A percentile compares a stretch with the other conserved stretches of the same genome.
These are phyloP conservation scores for Coleophoma cylindrospora DNA, from an alignment of 2,329 filamentous ascomycete species.

Conservation along the genomic window DNA sequence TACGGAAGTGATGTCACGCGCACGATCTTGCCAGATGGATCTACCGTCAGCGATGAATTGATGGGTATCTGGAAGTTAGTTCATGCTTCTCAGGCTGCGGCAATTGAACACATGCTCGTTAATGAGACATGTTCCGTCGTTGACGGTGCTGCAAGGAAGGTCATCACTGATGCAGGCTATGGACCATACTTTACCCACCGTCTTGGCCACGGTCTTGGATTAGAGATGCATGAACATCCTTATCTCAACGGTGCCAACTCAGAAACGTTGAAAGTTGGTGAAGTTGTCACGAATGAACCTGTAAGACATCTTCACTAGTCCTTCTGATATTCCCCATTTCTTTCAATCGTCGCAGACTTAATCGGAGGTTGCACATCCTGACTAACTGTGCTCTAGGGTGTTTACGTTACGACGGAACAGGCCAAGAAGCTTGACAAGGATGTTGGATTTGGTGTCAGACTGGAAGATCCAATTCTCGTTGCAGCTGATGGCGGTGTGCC, in stretches of 20 bases:
- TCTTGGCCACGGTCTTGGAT: constrained; percentile 57
- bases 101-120: constrained; percentile 42
- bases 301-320: constrained; percentile 5
- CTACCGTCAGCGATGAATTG: constrained; percentile 14
- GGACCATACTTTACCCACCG: constrained; percentile 55
- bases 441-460: constrained; percentile 54
- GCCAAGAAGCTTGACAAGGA: constrained; percentile 9
- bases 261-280: constrained; percentile 43
- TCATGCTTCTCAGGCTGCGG: constrained; percentile 51
- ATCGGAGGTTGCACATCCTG: not conserved
- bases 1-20: constrained; percentile 60
- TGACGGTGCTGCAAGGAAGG: constrained; percentile 50
- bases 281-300: constrained; percentile 60
- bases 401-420: constrained; percentile 43
- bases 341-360: too few relatives aligned
- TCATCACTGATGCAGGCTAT: constrained; percentile 43
- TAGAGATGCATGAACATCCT: constrained; percentile 61
- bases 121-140: constrained; percentile 52
- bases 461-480: constrained; percentile 57
- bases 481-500: constrained; percentile 41
- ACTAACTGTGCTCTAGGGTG: constrained; percentile 30
- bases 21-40: constrained; percentile 37
- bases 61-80: constrained; percentile 56
- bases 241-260: constrained; percentile 60
- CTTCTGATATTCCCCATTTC: too few relatives aligned